Base-by-base conservation (phyloP, 257 asterid genomes). In the Gardenia jasminoides region DNA sequence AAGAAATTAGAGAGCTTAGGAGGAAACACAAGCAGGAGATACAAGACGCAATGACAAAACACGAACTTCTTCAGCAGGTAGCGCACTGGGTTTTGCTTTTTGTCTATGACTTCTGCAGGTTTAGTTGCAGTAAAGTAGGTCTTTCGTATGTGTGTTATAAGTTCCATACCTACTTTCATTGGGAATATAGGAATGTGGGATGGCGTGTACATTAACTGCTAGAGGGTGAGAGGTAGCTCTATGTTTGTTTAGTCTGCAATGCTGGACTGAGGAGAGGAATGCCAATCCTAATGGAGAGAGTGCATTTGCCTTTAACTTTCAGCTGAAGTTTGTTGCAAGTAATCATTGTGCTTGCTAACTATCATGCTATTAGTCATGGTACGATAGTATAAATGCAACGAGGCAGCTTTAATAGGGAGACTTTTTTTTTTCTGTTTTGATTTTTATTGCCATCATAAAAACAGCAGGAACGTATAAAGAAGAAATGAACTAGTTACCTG, bases 51-150 rank as follows among this genome's bases (percentile, higher is more conserved):
- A 79, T 85, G 82, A 83, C 89, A 82, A 93, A 89, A 79, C 97
- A 90, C 82, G 99, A 96, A 83, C 97, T 89, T 71, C 93, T 93
- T 78, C 98, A 88, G 86, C 94, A 89, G 97, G 99, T 96, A 82
- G 58, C 76, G 22, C 70, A 39, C 56, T 36, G 52, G 71, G 22
- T 47, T 44, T 76, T 31, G 48, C 71, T 72, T 75, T 82, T 74
- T 70, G 39, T 56, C 20, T 19, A 76, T 62, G 39, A n/a, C 26
- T 33, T 39, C 28, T 30, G 20, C 31, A 13, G 30, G 36, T 0
- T 36, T 59, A 43, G 7, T 44, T n/a, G 65, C 64, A 19, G 15
- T 58, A 19, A 67, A 43, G 6, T 64, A 59, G 15, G 71, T 10
- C 65, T 61, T 61, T 67, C n/a, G 17, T 70, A 19, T 31, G 17